These are phyloP conservation scores for Sporothrix variecibatus DNA, from an alignment of 2,329 filamentous ascomycete species.

Conservation along the genomic window DNA sequence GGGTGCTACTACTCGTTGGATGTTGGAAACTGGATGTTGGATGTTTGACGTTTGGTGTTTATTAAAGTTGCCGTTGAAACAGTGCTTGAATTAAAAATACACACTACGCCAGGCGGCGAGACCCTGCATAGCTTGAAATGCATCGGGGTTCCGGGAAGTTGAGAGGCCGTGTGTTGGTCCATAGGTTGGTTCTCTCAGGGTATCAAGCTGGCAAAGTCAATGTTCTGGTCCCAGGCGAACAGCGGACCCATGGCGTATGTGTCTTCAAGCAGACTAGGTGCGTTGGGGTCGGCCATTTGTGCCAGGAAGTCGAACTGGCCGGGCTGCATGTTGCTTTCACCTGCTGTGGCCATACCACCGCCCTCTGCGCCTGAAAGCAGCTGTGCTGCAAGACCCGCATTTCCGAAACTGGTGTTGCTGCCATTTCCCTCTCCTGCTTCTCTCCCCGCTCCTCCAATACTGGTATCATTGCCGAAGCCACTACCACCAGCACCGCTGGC, in stretches of 20 bases:
- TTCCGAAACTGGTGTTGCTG: neutral
- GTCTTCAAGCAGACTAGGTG: slow-evolving; percentile 20
- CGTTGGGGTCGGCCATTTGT: slow-evolving; percentile 22
- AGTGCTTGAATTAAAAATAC: neutral
- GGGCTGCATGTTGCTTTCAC: neutral
- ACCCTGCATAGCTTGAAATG: neutral
- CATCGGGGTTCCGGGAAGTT: neutral
- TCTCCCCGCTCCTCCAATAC: neutral
- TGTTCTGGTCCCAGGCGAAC: slow-evolving; percentile 27
- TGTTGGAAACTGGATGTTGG: neutral
- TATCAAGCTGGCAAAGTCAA: slow-evolving; percentile 23
- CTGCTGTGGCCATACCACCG: neutral
- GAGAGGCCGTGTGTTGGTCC: neutral
- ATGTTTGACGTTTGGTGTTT: neutral
- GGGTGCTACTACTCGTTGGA: neutral
- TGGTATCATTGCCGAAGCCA: neutral
- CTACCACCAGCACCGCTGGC: neutral
- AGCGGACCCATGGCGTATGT: slow-evolving; percentile 26
- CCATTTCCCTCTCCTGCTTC: neutral
- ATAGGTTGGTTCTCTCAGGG: neutral
- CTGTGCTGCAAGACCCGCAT: neutral
- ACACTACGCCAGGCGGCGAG: neutral
- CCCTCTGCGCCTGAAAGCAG: neutral
- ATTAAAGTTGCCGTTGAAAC: neutral
- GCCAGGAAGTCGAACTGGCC: slow-evolving; percentile 22